These are phyloP conservation scores for Sindora glabra DNA, from an alignment of 306 rosid genomes.

Conservation along the genomic window DNA sequence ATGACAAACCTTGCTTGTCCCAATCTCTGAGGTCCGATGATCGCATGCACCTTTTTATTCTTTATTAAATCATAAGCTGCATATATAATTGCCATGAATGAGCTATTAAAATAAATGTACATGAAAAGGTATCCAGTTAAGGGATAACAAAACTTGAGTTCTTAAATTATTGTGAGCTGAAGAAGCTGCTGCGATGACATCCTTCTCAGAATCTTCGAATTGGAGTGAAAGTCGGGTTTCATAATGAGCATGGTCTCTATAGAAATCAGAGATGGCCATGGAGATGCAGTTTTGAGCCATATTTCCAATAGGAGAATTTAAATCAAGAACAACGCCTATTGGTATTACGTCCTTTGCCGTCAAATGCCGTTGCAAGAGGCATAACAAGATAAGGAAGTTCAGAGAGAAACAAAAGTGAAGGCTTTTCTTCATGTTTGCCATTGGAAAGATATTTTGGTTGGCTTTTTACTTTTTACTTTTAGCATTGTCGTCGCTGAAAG, in stretches of 20 bases:
- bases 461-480: too few relatives aligned
- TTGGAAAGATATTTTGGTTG: too few relatives aligned
- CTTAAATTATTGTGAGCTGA: not conserved
- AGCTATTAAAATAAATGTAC: not conserved
- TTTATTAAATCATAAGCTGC: constrained; percentile 12
- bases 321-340: constrained; percentile 15
- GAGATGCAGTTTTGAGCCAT: constrained; percentile 4
- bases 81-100: not conserved
- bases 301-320: not conserved
- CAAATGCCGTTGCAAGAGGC: not conserved
- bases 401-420: not conserved
- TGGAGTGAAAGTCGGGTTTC: not conserved
- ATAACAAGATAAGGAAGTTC: not conserved
- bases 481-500: too few relatives aligned
- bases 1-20: constrained; percentile 16
- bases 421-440: not conserved
- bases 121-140: not conserved
- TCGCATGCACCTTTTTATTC: constrained; percentile 16
- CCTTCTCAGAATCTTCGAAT: not conserved
- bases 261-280: constrained; percentile 21
- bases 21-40: constrained; percentile 22
- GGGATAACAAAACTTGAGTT: not conserved
- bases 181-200: constrained; percentile 12
- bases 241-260: not conserved
- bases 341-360: not conserved